phyloP scores from a whole-genome alignment of 192 early-diverging fungal genomes.

The Linnemannia elongata region DNA sequence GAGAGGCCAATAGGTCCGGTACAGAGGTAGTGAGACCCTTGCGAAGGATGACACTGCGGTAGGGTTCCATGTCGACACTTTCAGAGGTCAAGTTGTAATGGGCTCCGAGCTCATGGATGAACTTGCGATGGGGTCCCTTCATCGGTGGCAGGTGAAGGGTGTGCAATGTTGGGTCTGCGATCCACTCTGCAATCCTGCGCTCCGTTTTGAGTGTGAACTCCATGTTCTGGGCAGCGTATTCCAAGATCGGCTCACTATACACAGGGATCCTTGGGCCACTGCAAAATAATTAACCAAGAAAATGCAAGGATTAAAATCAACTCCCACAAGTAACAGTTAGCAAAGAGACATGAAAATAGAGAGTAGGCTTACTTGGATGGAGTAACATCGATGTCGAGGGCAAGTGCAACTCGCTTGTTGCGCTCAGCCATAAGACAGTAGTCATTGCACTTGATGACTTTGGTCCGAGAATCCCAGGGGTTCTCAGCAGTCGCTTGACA shows the following conservation, averaged over 20 bases:
- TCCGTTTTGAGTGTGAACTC: constrained; percentile 78
- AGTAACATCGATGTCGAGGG: constrained; percentile 71
- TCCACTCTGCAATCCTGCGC: constrained; percentile 70
- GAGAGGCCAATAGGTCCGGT: constrained; percentile 27
- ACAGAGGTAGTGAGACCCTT: constrained; percentile 53
- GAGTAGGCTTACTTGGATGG: not conserved
- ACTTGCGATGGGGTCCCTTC: constrained; percentile 71
- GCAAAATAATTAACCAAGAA: not conserved
- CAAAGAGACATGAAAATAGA: not conserved
- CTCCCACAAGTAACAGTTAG: not conserved
- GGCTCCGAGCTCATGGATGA: constrained; percentile 76
- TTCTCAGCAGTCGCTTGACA: constrained; percentile 73
- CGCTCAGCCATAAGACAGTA: constrained; percentile 81
- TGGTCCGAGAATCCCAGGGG: constrained; percentile 43
- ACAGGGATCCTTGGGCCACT: constrained; percentile 23
- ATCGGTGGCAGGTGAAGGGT: constrained; percentile 74
- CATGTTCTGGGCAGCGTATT: constrained; percentile 72
- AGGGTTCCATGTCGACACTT: constrained; percentile 81
- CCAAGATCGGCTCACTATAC: constrained; percentile 73
- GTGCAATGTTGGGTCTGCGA: constrained; percentile 62
- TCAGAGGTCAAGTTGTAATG: constrained; percentile 78
- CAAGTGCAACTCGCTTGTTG: constrained; percentile 83
- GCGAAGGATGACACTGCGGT: constrained; percentile 73
- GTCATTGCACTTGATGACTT: constrained; percentile 80
- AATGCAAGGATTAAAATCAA: not conserved